These are phyloP conservation scores for Pseudogymnoascus sp. DNA, from an alignment of 2,329 filamentous ascomycete species.

Conservation along the genomic window DNA sequence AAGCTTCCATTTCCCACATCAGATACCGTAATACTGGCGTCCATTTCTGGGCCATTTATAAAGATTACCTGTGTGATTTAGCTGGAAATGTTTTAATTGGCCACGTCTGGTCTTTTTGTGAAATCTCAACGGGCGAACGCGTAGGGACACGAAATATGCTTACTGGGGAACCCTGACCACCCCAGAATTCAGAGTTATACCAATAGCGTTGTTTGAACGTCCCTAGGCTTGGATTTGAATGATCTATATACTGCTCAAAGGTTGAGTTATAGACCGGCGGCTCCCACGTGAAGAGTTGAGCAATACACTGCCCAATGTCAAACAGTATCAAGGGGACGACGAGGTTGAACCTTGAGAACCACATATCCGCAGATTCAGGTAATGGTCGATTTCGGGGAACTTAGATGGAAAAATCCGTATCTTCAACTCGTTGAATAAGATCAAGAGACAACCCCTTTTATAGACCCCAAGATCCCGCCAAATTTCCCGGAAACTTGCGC, in stretches of 20 bases:
- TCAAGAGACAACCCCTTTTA: not conserved
- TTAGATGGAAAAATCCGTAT: not conserved
- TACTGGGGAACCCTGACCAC: constrained; percentile 46
- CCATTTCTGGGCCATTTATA: constrained; percentile 42
- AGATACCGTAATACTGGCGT: constrained; percentile 46
- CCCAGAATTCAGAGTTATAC: constrained; percentile 43
- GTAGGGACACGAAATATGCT: not conserved
- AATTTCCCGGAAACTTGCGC: not conserved
- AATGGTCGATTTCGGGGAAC: not conserved
- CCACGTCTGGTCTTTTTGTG: constrained; percentile 34
- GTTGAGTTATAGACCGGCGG: not conserved
- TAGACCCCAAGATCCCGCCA: not conserved
- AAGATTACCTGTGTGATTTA: constrained; percentile 37
- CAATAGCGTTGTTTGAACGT: constrained; percentile 47
- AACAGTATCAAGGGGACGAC: not conserved
- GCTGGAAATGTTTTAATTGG: constrained; percentile 41
- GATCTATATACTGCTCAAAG: constrained; percentile 51
- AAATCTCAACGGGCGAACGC: not conserved
- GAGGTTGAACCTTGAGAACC: not conserved
- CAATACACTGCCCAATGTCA: not conserved
- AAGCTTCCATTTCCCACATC: constrained; percentile 28
- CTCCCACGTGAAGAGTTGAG: not conserved
- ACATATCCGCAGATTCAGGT: not conserved
- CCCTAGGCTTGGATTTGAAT: constrained; percentile 44
- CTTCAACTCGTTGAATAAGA: not conserved